Evolutionary conservation across 2,329 filamentous ascomycete genomes (phyloP).

Genomic region (Fusarium haematococcum): DNA sequence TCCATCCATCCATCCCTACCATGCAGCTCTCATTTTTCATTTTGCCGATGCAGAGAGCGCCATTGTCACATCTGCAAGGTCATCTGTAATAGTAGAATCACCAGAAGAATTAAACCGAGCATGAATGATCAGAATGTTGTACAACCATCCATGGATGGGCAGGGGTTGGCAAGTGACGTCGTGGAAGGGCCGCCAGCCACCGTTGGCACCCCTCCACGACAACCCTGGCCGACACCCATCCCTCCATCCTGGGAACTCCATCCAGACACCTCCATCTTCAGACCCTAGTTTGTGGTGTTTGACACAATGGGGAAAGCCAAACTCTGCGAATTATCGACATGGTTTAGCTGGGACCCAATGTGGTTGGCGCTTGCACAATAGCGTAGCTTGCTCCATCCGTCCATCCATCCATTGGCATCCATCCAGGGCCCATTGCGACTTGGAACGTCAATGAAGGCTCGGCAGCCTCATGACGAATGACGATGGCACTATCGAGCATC

Average conservation of each 20-base stretch:
- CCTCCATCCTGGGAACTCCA: conserved; percentile 25
- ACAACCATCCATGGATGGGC: neutral
- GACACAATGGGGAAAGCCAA: conserved; percentile 29
- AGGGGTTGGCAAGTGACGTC: conserved; percentile 20
- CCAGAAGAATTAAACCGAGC: conserved; percentile 1
- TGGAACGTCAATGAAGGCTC: conserved; percentile 10
- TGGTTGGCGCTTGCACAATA: conserved; percentile 20
- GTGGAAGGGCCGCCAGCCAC: neutral
- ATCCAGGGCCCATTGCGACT: conserved; percentile 6
- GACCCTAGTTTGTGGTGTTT: conserved; percentile 18
- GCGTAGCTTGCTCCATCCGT: conserved; percentile 2
- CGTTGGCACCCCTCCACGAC: conserved; percentile 2
- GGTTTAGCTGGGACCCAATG: conserved; percentile 34
- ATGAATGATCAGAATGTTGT: conserved; percentile 4
- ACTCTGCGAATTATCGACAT: conserved; percentile 13
- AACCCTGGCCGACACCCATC: conserved; percentile 8
- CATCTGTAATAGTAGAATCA: neutral
- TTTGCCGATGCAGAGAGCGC: conserved; percentile 9
- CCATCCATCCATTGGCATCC: neutral
- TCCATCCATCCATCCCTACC: neutral
- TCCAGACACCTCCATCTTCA: conserved; percentile 27
- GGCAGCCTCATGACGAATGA: conserved; percentile 34
- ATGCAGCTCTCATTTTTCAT: conserved; percentile 4
- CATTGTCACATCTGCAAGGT: conserved; percentile 1
- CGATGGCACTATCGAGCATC: neutral